phyloP scores from a whole-genome alignment of 257 asterid genomes.

The Apocynum venetum region DNA sequence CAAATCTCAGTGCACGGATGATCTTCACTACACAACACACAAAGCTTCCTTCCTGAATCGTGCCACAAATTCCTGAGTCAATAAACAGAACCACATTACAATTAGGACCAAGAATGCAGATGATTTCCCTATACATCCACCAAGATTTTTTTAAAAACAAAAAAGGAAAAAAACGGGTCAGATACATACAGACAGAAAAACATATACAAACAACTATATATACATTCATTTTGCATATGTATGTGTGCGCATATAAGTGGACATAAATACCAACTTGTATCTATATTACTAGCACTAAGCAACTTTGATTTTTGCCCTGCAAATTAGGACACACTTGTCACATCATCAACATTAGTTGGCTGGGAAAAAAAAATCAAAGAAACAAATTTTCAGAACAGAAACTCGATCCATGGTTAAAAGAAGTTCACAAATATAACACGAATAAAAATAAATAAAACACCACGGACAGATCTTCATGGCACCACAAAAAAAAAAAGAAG shows the following conservation, averaged over 20 bases:
- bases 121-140: background rate
- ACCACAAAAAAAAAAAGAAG: background rate
- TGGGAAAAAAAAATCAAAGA: background rate
- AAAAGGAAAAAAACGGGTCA: background rate
- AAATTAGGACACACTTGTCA: background rate
- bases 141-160: background rate
- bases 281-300: background rate
- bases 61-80: constrained; percentile 10
- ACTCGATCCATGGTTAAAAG: background rate
- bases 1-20: background rate
- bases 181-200: background rate
- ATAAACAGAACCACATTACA: background rate
- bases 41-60: background rate
- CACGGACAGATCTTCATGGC: constrained; percentile 19
- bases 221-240: background rate
- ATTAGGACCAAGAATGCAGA: background rate
- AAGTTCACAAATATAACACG: background rate
- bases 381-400: background rate
- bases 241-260: background rate
- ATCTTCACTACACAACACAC: background rate
- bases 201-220: background rate
- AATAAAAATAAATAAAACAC: background rate
- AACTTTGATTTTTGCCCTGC: background rate
- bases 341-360: background rate
- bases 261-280: background rate